Evolutionary conservation across 1,284 basidiomycete species (phyloP).

Genomic region (Leucoagaricus sp.): DNA sequence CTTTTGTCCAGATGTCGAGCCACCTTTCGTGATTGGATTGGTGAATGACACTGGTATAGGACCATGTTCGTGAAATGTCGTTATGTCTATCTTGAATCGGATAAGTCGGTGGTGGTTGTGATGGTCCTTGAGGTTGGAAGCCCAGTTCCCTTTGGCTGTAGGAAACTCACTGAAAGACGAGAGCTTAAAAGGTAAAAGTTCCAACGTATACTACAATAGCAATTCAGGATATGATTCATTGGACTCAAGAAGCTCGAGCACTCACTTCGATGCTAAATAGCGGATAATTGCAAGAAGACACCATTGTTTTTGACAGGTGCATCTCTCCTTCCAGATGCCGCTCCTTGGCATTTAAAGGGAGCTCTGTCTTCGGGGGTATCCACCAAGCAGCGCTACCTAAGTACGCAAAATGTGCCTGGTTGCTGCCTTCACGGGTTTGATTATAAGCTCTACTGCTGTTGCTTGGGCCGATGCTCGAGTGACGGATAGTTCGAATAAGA

Average conservation of each 20-base stretch:
- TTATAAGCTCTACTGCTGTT: neutral
- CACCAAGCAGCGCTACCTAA: constrained; percentile 41
- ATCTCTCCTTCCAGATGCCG: constrained; percentile 44
- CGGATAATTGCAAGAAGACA: constrained; percentile 37
- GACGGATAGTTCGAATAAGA: constrained; percentile 27
- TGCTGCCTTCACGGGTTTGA: neutral
- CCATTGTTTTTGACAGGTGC: constrained; percentile 37
- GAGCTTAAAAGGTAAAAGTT: neutral
- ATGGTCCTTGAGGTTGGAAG: too few species aligned
- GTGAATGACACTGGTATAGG: neutral
- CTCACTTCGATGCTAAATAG: constrained; percentile 40
- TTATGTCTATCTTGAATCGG: neutral
- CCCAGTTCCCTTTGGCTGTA: neutral
- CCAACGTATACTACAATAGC: neutral
- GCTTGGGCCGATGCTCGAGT: neutral
- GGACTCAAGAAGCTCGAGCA: neutral
- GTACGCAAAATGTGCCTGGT: neutral
- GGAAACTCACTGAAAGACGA: neutral
- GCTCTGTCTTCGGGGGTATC: constrained; percentile 25
- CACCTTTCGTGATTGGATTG: too few species aligned
- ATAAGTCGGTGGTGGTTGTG: neutral
- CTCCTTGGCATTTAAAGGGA: constrained; percentile 11
- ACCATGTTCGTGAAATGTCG: constrained; percentile 1
- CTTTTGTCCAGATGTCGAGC: too few species aligned
- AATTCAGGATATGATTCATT: too few species aligned